Evolutionary conservation across 768 basidiomycete genomes (phyloP), one percentile per base, ranked within the genome.

Genomic region (Lactifluus pinguis): DNA sequence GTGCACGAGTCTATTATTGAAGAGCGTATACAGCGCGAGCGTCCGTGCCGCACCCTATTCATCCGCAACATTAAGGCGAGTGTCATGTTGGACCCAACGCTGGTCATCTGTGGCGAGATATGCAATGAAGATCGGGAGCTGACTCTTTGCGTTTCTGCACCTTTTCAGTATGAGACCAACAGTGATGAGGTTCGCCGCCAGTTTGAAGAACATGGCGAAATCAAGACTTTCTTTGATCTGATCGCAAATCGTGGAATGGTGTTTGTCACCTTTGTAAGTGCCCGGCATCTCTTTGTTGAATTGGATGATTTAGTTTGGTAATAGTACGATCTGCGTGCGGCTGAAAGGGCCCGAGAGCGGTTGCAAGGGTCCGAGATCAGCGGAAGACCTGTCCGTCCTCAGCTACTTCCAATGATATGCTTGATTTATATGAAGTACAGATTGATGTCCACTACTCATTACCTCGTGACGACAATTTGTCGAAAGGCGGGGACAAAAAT

Each of bases 391-490:
- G 95, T 98, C 67, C 76, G 93, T 79, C 17, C n/a, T 36, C 6
- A 44, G 45, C 1, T 39, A 8, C 47, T 10, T 25, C 49, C 6
- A 38, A 13, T 10, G 34, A 32, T n/a, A 48, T 17, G 10, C 19
- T 60, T 50, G 53, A 57, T 36, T 56, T 60, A 64, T 42, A 50
- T 57, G 66, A 53, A 36, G 56, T 49, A 21, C 69, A 97, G 95
- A 98, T 98, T 71, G 97, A 99, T 76, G 95, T 99, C 0, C 97
- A 99, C 72, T 99, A 94, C 76, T 95, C 93, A 30, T 76, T 98
- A 32, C 97, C 97, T 11, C 85, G 91, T 63, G 91, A 90, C 67
- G 91, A 97, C 57, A 68, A 69, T 49, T 53, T 60, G 6, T 51
- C 59, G 83, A 89, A 64, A 73, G 77, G 66, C 80, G 79, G 68